Conservation (phyloP, 495 filamentous ascomycete species). For the Podospora pseudopauciseta region DNA sequence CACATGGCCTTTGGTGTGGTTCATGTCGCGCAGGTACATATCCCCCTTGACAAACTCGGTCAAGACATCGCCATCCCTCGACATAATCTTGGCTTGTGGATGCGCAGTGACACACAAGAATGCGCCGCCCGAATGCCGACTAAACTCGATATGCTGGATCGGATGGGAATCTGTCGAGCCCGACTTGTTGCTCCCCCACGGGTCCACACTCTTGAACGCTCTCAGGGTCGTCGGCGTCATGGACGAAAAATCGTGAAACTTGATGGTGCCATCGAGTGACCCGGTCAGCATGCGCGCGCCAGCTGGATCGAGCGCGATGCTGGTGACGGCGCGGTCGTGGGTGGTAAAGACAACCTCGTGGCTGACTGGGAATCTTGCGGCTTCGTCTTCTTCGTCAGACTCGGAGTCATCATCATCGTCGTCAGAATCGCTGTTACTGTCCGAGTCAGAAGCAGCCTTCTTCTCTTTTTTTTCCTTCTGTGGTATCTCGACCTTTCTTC, state of each 20-base stretch:
- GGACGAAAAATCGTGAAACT: slow-evolving; percentile 90
- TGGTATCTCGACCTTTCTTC: slow-evolving; percentile 49
- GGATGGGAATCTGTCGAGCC: slow-evolving; percentile 74
- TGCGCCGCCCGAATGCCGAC: slow-evolving; percentile 71
- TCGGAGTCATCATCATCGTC: slow-evolving; percentile 44
- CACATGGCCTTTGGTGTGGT: slow-evolving; percentile 94
- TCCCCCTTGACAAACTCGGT: slow-evolving; percentile 93
- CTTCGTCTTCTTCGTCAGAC: slow-evolving; percentile 64
- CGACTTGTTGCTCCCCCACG: slow-evolving; percentile 69
- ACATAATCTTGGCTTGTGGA: slow-evolving; percentile 83
- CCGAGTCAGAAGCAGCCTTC: slow-evolving; percentile 37
- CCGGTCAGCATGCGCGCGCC: slow-evolving; percentile 82
- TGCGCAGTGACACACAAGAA: slow-evolving; percentile 84
- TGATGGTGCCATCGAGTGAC: slow-evolving; percentile 85
- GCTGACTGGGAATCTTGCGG: slow-evolving; percentile 88
- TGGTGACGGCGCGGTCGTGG: slow-evolving; percentile 85
- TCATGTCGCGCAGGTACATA: slow-evolving; percentile 94
- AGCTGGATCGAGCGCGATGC: slow-evolving; percentile 75
- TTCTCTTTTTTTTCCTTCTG: slow-evolving; percentile 25
- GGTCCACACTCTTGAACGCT: slow-evolving; percentile 90
- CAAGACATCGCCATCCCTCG: slow-evolving; percentile 78
- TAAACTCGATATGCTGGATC: slow-evolving; percentile 82
- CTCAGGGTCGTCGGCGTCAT: slow-evolving; percentile 93
- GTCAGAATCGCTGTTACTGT: slow-evolving; percentile 48
- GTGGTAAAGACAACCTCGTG: slow-evolving; percentile 91